Evolutionary conservation across 257 asterid genomes (phyloP).

Genomic region (Salvia rosmarinus): DNA sequence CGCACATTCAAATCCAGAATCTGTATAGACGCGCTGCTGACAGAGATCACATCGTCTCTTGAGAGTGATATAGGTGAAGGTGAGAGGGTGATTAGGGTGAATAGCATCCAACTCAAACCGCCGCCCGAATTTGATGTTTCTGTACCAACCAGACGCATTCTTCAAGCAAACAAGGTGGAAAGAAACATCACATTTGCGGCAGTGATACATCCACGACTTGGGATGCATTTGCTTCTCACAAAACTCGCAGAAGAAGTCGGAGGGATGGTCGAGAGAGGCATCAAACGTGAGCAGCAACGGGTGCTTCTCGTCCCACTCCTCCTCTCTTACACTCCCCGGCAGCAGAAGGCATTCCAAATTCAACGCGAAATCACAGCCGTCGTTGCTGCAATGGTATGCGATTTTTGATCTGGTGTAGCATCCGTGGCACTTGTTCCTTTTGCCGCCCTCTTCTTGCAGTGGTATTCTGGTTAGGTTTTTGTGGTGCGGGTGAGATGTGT

Average conservation of each 20-base stretch:
- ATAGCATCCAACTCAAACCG: not conserved
- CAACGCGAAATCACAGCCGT: not conserved
- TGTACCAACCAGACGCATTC: not conserved
- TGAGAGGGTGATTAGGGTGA: conserved; percentile 3
- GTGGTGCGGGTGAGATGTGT: not conserved
- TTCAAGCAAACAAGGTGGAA: not conserved
- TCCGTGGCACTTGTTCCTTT: not conserved
- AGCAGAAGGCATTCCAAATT: not conserved
- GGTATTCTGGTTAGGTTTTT: not conserved
- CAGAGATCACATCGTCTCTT: conserved; percentile 2
- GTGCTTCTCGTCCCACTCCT: not conserved
- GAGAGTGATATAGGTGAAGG: not conserved
- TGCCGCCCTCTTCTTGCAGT: not conserved
- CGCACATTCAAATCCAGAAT: not conserved
- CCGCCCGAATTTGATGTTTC: not conserved
- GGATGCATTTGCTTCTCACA: conserved; percentile 11
- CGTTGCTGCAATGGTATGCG: not conserved
- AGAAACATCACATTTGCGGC: not conserved
- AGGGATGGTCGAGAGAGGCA: conserved; percentile 6
- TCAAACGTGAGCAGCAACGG: not conserved
- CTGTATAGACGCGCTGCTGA: not conserved
- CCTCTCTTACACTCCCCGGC: not conserved
- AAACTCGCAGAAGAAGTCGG: not conserved
- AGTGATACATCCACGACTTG: conserved; percentile 10
- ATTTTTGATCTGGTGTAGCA: not conserved